Percentiles rank a stretch among this genome's conserved stretches.
Conservation (phyloP, 768 basidiomycete species). For the Myochromella boudieri region DNA sequence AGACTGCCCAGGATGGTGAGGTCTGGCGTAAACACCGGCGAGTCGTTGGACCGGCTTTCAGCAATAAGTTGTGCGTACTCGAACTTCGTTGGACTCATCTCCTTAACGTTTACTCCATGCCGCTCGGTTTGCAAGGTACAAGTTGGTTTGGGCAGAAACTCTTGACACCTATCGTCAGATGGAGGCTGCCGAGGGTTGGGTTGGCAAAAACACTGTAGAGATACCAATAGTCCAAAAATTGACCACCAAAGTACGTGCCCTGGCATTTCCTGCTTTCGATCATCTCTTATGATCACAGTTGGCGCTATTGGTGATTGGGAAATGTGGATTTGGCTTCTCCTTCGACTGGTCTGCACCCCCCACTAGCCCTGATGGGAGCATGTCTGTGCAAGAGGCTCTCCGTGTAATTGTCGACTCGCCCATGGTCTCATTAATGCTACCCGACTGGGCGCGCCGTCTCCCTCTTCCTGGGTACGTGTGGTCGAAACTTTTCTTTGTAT, state of each 20-base stretch:
- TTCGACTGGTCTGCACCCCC: slow-evolving; percentile 40
- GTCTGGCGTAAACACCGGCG: slow-evolving; percentile 45
- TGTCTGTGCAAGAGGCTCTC: slow-evolving; percentile 37
- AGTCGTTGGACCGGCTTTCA: slow-evolving; percentile 43
- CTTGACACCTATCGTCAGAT: slow-evolving; percentile 29
- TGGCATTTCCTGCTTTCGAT: background rate
- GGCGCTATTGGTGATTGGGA: slow-evolving; percentile 40
- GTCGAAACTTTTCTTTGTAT: background rate
- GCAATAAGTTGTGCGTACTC: slow-evolving; percentile 38
- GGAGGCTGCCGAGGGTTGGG: slow-evolving; percentile 26
- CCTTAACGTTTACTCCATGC: background rate
- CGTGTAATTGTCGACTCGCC: slow-evolving; percentile 30
- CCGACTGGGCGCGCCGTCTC: slow-evolving; percentile 12
- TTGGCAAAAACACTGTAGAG: slow-evolving; percentile 10
- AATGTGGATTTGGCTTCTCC: slow-evolving; percentile 44
- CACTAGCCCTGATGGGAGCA: slow-evolving; percentile 29
- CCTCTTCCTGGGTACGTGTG: slow-evolving; percentile 13
- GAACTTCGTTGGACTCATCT: slow-evolving; percentile 11
- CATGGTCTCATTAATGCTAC: background rate
- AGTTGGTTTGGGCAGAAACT: slow-evolving; percentile 33
- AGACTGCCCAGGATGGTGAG: slow-evolving; percentile 28
- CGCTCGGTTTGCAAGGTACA: slow-evolving; percentile 20
- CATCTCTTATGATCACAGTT: slow-evolving; percentile 22
- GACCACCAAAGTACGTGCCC: background rate
- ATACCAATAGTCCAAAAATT: slow-evolving; percentile 13